Evolutionary conservation across 768 basidiomycete genomes (phyloP).

Genomic region (Pisolithus microcarpus): DNA sequence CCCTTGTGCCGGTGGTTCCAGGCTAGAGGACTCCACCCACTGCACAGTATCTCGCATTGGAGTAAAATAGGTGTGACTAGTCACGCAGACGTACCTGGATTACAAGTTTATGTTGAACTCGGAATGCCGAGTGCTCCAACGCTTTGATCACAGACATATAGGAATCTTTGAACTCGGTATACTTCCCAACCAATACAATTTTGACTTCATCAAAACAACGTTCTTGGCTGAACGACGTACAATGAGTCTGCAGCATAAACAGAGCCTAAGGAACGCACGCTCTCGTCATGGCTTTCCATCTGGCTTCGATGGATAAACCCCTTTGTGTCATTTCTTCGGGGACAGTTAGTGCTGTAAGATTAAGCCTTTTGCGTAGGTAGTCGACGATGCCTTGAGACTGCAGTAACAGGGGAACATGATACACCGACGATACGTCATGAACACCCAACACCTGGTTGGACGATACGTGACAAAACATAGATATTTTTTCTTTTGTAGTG

Average conservation of each 20-base stretch:
- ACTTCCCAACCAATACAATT: conserved; percentile 94
- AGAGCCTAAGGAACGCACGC: conserved; percentile 38
- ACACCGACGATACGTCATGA: conserved; percentile 93
- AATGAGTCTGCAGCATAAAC: not conserved
- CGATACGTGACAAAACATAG: conserved; percentile 97
- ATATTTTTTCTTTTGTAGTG: conserved; percentile 90
- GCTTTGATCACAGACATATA: conserved; percentile 99
- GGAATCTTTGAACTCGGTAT: conserved; percentile 93
- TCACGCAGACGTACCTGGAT: conserved; percentile 54
- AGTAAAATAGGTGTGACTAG: not conserved
- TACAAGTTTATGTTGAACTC: conserved; percentile 76
- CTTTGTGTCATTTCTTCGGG: conserved; percentile 48
- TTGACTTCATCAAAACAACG: conserved; percentile 82
- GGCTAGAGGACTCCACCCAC: conserved; percentile 96
- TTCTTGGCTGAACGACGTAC: conserved; percentile 62
- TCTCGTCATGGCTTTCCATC: conserved; percentile 81
- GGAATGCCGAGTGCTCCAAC: conserved; percentile 93
- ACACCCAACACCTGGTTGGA: conserved; percentile 89
- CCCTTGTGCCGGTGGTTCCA: conserved; percentile 78
- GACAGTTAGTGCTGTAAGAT: conserved; percentile 53
- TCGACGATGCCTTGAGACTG: conserved; percentile 87
- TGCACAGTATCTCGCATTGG: conserved; percentile 24
- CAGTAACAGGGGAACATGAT: conserved; percentile 91
- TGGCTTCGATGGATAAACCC: conserved; percentile 57
- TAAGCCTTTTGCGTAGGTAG: conserved; percentile 78